Conservation (phyloP, 2,329 filamentous ascomycete genomes). For the Cercospora sp. region DNA sequence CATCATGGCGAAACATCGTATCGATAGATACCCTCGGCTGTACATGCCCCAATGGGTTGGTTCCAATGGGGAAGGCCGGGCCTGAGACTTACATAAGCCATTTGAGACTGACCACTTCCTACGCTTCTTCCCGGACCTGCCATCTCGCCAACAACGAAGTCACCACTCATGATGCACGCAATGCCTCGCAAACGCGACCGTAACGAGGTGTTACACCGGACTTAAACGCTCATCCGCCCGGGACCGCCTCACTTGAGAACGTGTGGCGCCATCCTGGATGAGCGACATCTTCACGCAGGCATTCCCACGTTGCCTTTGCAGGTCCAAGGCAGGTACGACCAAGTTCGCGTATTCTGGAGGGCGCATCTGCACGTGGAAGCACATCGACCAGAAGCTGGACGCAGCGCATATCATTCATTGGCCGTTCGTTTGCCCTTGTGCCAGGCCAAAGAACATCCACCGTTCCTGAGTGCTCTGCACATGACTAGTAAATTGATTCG, state of each 20-base stretch:
- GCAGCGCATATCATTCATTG: neutral
- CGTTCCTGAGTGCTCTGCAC: neutral
- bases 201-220: neutral
- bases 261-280: neutral
- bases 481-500: neutral
- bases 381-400: neutral
- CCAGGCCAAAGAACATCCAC: neutral
- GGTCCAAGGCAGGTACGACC: neutral
- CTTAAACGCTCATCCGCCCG: neutral
- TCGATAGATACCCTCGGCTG: slow-evolving; percentile 2
- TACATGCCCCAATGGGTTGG: neutral
- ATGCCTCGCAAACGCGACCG: neutral
- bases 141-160: neutral
- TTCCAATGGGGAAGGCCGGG: neutral
- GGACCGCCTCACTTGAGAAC: neutral
- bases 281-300: neutral
- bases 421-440: neutral
- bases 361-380: neutral
- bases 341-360: neutral
- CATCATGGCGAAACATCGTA: slow-evolving; percentile 6
- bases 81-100: neutral
- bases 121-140: neutral
- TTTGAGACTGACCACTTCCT: neutral
- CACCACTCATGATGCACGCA: neutral
- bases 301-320: neutral